phyloP scores from a whole-genome alignment of 495 filamentous ascomycete species.

The Trichoderma erinaceum region DNA sequence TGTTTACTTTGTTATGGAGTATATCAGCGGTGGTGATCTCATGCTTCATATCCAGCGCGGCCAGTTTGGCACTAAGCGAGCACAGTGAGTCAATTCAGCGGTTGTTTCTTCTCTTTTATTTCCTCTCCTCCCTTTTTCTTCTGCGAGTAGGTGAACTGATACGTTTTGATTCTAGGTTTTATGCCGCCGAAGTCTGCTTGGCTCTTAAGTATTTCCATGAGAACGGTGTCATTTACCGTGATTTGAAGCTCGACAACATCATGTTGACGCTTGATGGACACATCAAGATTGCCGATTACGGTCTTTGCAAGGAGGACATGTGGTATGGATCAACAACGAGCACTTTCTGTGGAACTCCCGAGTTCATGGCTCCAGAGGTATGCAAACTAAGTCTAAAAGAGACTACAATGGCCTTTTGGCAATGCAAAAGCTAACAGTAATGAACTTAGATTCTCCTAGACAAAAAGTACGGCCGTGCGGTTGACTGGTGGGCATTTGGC shows the following conservation, averaged over 20 bases:
- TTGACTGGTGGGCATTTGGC: slow-evolving; percentile 99
- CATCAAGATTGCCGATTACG: slow-evolving; percentile 98
- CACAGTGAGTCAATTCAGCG: slow-evolving; percentile 61
- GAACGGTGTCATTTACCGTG: slow-evolving; percentile 98
- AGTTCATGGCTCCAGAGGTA: slow-evolving; percentile 99
- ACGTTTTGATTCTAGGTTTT: slow-evolving; percentile 57
- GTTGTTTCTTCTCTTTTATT: no score
- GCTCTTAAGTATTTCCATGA: slow-evolving; percentile 99
- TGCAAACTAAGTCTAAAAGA: slow-evolving; percentile 21
- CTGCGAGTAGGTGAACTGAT: background rate
- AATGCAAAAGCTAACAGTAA: slow-evolving; percentile 17
- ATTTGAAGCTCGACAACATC: slow-evolving; percentile 99
- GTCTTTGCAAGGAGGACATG: slow-evolving; percentile 99
- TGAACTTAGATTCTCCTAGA: slow-evolving; percentile 80
- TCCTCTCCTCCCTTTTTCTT: no score
- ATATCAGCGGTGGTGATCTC: slow-evolving; percentile 96
- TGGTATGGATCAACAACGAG: slow-evolving; percentile 96
- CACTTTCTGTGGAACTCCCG: slow-evolving; percentile 97
- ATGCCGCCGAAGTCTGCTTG: slow-evolving; percentile 94
- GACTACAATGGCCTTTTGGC: no score
- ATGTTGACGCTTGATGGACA: slow-evolving; percentile 92
- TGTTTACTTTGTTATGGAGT: slow-evolving; percentile 99
- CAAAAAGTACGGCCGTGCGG: slow-evolving; percentile 97
- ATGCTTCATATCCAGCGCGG: slow-evolving; percentile 99
- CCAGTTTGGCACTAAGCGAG: slow-evolving; percentile 90